Percentiles rank a stretch among this genome's conserved stretches.
Conservation (phyloP, 805 yeast species). For the Ogataea nakhonphanomensis region DNA sequence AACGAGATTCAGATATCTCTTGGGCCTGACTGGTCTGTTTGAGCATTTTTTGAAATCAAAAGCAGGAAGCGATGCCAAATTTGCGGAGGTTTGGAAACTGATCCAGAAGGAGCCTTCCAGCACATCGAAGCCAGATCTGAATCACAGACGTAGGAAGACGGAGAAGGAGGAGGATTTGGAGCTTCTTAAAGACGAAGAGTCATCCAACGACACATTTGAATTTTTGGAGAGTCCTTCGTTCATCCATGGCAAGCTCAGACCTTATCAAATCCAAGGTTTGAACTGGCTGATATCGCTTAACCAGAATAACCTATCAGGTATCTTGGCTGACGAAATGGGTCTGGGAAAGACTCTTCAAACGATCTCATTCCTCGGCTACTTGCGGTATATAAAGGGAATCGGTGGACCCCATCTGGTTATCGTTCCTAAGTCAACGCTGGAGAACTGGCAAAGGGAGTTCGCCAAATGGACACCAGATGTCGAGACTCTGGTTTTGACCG, state of each 20-base stretch:
- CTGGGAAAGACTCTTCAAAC: slow-evolving; percentile 80
- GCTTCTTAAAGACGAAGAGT: slow-evolving; percentile 57
- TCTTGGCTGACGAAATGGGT: slow-evolving; percentile 85
- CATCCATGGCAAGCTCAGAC: slow-evolving; percentile 60
- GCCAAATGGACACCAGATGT: slow-evolving; percentile 79
- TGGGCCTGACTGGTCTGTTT: slow-evolving; percentile 64
- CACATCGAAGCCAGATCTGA: slow-evolving; percentile 17
- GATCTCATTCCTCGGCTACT: slow-evolving; percentile 69
- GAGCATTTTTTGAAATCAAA: slow-evolving; percentile 64
- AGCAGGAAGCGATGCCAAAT: slow-evolving; percentile 57
- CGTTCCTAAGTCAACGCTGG: slow-evolving; percentile 77
- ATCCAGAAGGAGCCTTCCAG: slow-evolving; percentile 21
- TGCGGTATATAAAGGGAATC: slow-evolving; percentile 56
- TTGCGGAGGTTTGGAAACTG: slow-evolving; percentile 48
- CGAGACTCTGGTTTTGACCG: slow-evolving; percentile 64
- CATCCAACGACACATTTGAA: slow-evolving; percentile 38
- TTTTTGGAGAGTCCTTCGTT: slow-evolving; percentile 51
- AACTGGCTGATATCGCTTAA: slow-evolving; percentile 73
- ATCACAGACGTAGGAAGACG: slow-evolving; percentile 60
- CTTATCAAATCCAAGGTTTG: slow-evolving; percentile 76
- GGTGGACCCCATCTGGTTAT: slow-evolving; percentile 74
- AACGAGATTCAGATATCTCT: slow-evolving; percentile 61
- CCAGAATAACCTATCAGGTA: slow-evolving; percentile 68
- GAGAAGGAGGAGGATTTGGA: slow-evolving; percentile 80
- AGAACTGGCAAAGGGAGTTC: slow-evolving; percentile 78